A percentile compares a stretch with the other conserved stretches of the same genome.
Conservation (phyloP, 495 filamentous ascomycete genomes). For the Darksidea phi region DNA sequence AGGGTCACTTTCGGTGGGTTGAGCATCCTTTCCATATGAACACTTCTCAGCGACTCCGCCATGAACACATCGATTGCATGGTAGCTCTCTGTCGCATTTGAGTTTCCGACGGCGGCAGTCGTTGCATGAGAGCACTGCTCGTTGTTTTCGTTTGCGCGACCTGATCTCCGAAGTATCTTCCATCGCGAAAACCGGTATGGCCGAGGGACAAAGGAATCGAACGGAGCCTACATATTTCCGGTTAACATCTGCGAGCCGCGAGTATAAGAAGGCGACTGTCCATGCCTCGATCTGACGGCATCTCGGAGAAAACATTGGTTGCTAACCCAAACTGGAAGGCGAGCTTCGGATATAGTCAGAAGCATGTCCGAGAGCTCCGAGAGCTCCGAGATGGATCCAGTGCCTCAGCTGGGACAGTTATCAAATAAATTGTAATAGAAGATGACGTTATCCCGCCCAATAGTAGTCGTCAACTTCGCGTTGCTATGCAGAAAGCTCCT, state of each 20-base stretch:
- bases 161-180: slow-evolving; percentile 3
- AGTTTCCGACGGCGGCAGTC: slow-evolving; percentile 25
- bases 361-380: not conserved
- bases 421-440: not conserved
- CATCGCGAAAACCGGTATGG: too few relatives aligned
- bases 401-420: too few relatives aligned
- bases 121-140: slow-evolving; percentile 25
- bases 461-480: too few relatives aligned
- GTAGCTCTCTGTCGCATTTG: slow-evolving; percentile 27
- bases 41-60: slow-evolving; percentile 10
- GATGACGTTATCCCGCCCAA: too few relatives aligned
- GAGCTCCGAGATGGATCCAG: not conserved
- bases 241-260: too few relatives aligned
- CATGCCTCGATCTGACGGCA: too few relatives aligned
- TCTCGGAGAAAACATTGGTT: too few relatives aligned
- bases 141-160: slow-evolving; percentile 20
- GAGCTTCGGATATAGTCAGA: not conserved
- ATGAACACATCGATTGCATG: slow-evolving; percentile 27
- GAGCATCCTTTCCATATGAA: slow-evolving; percentile 7
- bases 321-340: not conserved
- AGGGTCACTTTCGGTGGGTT: not conserved
- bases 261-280: too few relatives aligned
- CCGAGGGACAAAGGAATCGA: too few relatives aligned
- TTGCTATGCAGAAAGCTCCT: too few relatives aligned
- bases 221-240: too few relatives aligned